Evolutionary conservation across 345 rosid species (phyloP).

Genomic region (Garcia nutans): DNA sequence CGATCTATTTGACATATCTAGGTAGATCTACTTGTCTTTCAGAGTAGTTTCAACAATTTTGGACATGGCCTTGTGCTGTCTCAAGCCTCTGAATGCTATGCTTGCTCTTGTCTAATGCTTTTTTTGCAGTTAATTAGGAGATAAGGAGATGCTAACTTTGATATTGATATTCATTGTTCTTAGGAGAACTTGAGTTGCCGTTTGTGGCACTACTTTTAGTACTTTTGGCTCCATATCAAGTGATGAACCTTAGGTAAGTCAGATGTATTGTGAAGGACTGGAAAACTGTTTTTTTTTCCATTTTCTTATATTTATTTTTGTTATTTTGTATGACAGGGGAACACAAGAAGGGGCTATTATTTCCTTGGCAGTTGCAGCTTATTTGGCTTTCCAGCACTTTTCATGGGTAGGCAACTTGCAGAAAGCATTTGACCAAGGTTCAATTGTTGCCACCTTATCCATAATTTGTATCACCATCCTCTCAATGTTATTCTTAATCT

Average conservation of each 20-base stretch:
- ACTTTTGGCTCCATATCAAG: constrained; percentile 70
- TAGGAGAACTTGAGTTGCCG: constrained; percentile 93
- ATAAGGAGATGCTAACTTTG: background rate
- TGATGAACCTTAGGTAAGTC: constrained; percentile 57
- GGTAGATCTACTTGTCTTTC: background rate
- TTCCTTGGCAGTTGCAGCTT: constrained; percentile 54
- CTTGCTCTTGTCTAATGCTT: background rate
- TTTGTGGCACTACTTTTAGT: constrained; percentile 66
- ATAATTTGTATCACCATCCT: constrained; percentile 46
- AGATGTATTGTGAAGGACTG: constrained; percentile 6
- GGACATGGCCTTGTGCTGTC: background rate
- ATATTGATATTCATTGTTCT: constrained; percentile 11
- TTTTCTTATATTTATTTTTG: background rate
- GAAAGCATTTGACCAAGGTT: constrained; percentile 71
- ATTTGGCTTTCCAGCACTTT: constrained; percentile 90
- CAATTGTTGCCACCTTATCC: constrained; percentile 75
- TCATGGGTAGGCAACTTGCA: constrained; percentile 61
- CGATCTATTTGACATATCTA: background rate
- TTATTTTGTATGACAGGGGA: constrained; percentile 54
- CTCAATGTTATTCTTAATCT: constrained; percentile 50
- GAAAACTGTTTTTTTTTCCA: constrained; percentile 1
- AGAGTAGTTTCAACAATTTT: background rate
- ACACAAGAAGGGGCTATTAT: constrained; percentile 64
- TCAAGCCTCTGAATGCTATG: background rate
- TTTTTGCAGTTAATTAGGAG: background rate